phyloP scores from a whole-genome alignment of 768 basidiomycete species.

The Leccinum uliginosum region DNA sequence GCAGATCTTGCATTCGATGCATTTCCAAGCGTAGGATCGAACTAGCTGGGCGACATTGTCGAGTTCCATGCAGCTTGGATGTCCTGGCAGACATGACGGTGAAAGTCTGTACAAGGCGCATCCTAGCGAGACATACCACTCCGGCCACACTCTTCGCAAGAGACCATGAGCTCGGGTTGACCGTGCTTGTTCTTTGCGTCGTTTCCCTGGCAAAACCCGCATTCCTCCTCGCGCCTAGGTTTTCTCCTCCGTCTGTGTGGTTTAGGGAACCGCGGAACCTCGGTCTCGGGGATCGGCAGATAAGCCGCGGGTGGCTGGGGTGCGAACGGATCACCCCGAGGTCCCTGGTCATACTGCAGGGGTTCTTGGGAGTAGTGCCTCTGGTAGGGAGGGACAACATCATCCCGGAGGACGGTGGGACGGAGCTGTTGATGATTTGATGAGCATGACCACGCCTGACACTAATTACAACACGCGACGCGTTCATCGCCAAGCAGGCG shows the following conservation, averaged over 20 bases:
- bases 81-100: constrained; percentile 44
- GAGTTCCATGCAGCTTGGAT: constrained; percentile 81
- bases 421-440: constrained; percentile 20
- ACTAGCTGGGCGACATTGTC: constrained; percentile 56
- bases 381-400: constrained; percentile 9
- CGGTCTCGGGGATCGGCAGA: constrained; percentile 44
- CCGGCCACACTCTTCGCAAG: constrained; percentile 78
- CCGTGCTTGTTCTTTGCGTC: constrained; percentile 54
- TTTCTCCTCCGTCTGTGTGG: constrained; percentile 44
- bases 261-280: constrained; percentile 40
- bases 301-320: constrained; percentile 54
- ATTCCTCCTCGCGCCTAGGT: constrained; percentile 55
- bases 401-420: constrained; percentile 30
- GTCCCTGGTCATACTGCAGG: constrained; percentile 64
- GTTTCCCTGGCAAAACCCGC: constrained; percentile 75
- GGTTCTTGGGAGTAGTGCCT: constrained; percentile 30
- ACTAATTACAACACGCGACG: constrained; percentile 64
- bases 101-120: neutral
- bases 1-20: constrained; percentile 89
- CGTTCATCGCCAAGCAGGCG: constrained; percentile 38
- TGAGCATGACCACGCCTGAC: constrained; percentile 22
- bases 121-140: constrained; percentile 52
- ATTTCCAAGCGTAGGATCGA: constrained; percentile 77
- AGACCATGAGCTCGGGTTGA: constrained; percentile 64
- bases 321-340: constrained; percentile 81